Evolutionary conservation across 2,329 filamentous ascomycete species (phyloP), one percentile per base, ranked within the genome.

Genomic region (Teratosphaeriaceae sp.): DNA sequence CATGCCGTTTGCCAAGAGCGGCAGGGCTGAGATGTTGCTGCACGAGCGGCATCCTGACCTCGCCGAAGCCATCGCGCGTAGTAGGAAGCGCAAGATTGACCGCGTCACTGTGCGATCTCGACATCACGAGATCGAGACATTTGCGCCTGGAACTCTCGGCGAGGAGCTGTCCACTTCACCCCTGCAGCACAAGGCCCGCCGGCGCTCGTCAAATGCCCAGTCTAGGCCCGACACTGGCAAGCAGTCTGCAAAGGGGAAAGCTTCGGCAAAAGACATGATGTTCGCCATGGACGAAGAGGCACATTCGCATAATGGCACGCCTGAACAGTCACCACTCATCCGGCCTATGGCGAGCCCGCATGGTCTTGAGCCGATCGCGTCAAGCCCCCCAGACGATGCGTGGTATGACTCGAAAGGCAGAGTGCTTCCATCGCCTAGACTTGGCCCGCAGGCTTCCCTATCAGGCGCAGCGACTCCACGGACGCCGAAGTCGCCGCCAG

Each of bases 221-320:
- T 16, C 13, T 2, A 49, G 53, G 52, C 0, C 73, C 1, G 52
- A 57, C 11, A 42, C 67, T 66, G 40, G 76, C 76, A 40, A 80
- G 43, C 87, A 88, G 1, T 72, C 68, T 15, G 69, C 92, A 34
- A 81, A 78, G 42, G 74, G 83, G 1, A 88, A 80, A 55, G 74
- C 74, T 16, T 89, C 84, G 0, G 70, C 75, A 1, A 74, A 74
- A 27, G 89, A 96, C 53, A 73, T 96, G 42, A 94, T 95, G 63
- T 96, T 96, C 59, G 80, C 87, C 51, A 96, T 96, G 88, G 90
- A 95, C 45, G 88, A 94, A 27, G 87, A 88, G 33, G 74, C 73
- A 12, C 39, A 44, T 50, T 63, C 37, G 26, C 47, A 22, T 21
- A 33, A 30, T 41, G 13, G 57, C 35, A 51, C 52, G 35, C 51